Conservation (phyloP, 2,329 filamentous ascomycete genomes). For the Incumbomyces delicatus region DNA sequence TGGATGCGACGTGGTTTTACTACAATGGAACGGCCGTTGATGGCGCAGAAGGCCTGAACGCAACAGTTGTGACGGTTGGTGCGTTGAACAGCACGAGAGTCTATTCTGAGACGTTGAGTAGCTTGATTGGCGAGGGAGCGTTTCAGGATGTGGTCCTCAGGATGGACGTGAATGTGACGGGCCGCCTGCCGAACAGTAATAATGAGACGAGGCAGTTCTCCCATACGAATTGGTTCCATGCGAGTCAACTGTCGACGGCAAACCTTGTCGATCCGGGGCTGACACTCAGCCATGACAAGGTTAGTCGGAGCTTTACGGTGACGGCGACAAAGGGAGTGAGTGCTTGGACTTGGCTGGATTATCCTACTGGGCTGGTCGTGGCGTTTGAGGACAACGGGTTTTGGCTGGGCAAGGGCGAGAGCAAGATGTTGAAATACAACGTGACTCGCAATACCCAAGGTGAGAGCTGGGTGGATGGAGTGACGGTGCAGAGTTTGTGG, state of each 20-base stretch:
- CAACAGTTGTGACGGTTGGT: constrained; percentile 34
- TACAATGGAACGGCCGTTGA: constrained; percentile 38
- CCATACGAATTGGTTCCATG: constrained; percentile 44
- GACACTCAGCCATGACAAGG: constrained; percentile 23
- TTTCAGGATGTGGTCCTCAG: constrained; percentile 32
- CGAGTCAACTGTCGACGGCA: constrained; percentile 37
- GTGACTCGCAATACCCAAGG: constrained; percentile 36
- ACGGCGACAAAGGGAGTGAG: constrained; percentile 40
- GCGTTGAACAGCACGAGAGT: constrained; percentile 44
- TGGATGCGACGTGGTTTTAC: constrained; percentile 43
- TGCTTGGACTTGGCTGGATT: constrained; percentile 47
- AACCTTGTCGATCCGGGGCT: constrained; percentile 42
- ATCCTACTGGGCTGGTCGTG: constrained; percentile 39
- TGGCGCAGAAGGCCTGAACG: constrained; percentile 27
- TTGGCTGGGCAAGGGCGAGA: constrained; percentile 37
- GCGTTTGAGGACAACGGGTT: constrained; percentile 48
- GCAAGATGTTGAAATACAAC: constrained; percentile 36
- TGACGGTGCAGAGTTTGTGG: constrained; percentile 46
- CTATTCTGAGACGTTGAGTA: constrained; percentile 29
- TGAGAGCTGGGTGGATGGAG: constrained; percentile 36
- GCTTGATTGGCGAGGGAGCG: constrained; percentile 26
- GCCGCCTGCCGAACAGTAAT: constrained; percentile 38
- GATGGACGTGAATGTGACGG: constrained; percentile 36
- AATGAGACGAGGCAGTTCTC: constrained; percentile 32
- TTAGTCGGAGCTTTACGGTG: constrained; percentile 35